Base-by-base conservation (phyloP, 192 early-diverging fungal genomes). In the Podila epicladia region DNA sequence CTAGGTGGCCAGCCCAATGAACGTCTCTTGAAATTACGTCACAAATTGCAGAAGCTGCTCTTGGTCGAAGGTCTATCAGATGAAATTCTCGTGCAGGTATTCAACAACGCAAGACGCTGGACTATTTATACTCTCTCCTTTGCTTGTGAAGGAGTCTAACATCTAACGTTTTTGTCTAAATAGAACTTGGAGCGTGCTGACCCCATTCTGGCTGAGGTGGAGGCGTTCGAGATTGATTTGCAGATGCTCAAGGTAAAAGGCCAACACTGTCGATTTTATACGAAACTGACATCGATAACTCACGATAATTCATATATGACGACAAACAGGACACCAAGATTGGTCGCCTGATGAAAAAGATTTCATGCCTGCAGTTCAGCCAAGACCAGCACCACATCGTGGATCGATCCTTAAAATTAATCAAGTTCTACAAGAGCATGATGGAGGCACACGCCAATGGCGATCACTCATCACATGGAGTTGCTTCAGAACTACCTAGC, bases 331-430 rank as follows among this genome's bases (percentile, higher is more conserved):
- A 80, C 58, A 84, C 72, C 31, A 84, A 84, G 58, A 80, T 84
- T n/a, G 83, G 83, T 35, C 73, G 78, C 17, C 61, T 84, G 5
- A 84, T 84, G 83, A 79, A 78, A 64, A 84, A 84, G 69, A 84
- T 84, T 41, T 71, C 73, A 19, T 57, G 24, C 22, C 57, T 75
- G 19, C 53, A 84, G 49, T 69, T 80, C 31, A 74, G 78, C 20
- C 73, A 37, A 19, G 83, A 84, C 38, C 71, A 57, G 15, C 61
- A 75, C 37, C 62, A 64, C 5, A 75, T 84, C 49, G 78, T 71
- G 13, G 61, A 84, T 37, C 61, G 83, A 26, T 73, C 72, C 31
- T 55, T 67, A 26, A 74, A 84, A 37, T 38, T 84, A 32, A 79
- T 84, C 41, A 79, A 72, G 69, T 70, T 71, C 31, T 84, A 79